Evolutionary conservation across 164 flowering plant species (phyloP).

Genomic region (Houttuynia cordata): DNA sequence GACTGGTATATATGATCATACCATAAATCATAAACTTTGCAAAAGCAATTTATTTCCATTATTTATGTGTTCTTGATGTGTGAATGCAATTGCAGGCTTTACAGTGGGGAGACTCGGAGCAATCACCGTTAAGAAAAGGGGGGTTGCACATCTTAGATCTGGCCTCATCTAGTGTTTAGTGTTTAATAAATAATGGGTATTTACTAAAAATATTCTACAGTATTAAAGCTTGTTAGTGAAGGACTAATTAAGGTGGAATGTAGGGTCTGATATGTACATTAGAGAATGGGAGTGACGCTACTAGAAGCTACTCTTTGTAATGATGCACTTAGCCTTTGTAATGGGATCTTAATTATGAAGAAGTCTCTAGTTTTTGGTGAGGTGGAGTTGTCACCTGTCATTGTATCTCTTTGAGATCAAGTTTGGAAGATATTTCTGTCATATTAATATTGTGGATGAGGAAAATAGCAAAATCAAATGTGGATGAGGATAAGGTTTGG

Average conservation of each 20-base stretch:
- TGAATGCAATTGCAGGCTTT: slow-evolving; percentile 18
- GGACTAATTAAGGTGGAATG: neutral
- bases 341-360: neutral
- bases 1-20: slow-evolving; percentile 48
- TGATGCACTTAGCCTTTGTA: neutral
- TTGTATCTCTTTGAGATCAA: too few species aligned
- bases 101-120: slow-evolving; percentile 28
- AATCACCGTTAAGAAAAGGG: slow-evolving; percentile 13
- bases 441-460: too few species aligned
- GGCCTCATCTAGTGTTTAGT: neutral
- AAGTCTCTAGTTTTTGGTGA: too few species aligned
- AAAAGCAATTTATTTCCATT: neutral
- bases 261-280: neutral
- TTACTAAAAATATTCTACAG: too few species aligned
- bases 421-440: too few species aligned
- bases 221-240: neutral
- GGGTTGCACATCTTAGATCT: neutral
- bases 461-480: too few species aligned
- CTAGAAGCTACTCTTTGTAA: neutral
- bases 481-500: neutral
- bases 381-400: too few species aligned
- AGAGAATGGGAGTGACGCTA: neutral
- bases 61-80: neutral
- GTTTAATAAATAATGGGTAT: neutral
- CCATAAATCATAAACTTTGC: neutral